phyloP scores from a whole-genome alignment of 768 basidiomycete genomes.

The Tylopilus felleus region DNA sequence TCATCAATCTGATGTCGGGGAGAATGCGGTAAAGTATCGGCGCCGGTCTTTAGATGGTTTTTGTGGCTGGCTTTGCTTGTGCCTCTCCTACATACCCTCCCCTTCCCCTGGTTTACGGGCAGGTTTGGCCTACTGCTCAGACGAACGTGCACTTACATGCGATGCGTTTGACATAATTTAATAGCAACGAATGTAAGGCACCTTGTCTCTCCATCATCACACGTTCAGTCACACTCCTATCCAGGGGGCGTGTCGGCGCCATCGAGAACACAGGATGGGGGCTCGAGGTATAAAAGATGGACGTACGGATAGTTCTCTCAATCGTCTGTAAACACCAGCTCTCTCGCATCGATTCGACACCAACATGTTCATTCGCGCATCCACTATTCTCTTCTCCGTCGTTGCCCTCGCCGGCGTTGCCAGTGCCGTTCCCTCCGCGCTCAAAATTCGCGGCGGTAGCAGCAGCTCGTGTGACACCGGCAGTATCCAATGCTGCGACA shows the following conservation, averaged over 20 bases:
- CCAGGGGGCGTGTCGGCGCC: too few relatives aligned
- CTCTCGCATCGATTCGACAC: neutral
- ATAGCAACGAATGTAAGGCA: neutral
- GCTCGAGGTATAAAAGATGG: neutral
- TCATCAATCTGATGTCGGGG: too few relatives aligned
- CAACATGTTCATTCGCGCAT: constrained; percentile 6
- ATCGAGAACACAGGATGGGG: neutral
- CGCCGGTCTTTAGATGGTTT: too few relatives aligned
- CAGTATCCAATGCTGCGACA: constrained; percentile 16
- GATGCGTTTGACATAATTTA: neutral
- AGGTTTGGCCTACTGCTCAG: too few relatives aligned
- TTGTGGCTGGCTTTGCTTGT: too few relatives aligned
- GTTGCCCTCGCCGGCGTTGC: constrained; percentile 4
- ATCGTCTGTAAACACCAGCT: neutral
- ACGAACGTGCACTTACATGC: neutral
- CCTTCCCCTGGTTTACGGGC: too few relatives aligned
- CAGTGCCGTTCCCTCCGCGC: neutral
- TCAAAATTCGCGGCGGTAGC: neutral
- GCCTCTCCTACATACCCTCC: too few relatives aligned
- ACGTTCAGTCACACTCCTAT: neutral
- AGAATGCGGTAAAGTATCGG: too few relatives aligned
- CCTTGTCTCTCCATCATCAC: neutral
- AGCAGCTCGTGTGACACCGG: constrained; percentile 39
- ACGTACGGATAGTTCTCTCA: neutral
- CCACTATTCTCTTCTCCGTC: neutral